Conservation (phyloP, 2,329 filamentous ascomycete genomes). For the Davidsoniella virescens region DNA sequence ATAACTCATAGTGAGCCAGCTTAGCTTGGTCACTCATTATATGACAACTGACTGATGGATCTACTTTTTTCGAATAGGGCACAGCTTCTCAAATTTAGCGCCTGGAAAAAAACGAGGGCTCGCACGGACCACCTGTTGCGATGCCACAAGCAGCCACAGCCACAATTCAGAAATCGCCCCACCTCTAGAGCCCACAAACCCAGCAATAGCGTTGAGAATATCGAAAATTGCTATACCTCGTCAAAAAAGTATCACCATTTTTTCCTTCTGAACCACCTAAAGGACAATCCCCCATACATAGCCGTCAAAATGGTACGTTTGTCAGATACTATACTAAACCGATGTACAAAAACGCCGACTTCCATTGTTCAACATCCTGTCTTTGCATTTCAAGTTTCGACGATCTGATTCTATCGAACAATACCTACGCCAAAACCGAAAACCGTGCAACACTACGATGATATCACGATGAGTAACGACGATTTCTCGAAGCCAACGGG, state of each 20-base stretch:
- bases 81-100: too few species aligned
- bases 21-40: too few species aligned
- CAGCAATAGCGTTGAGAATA: slow-evolving; percentile 27
- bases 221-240: slow-evolving; percentile 23
- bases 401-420: too few species aligned
- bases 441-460: neutral
- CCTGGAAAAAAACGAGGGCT: slow-evolving; percentile 11
- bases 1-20: too few species aligned
- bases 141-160: slow-evolving; percentile 16
- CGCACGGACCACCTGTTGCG: slow-evolving; percentile 10
- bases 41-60: too few species aligned
- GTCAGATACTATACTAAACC: slow-evolving; percentile 13
- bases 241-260: slow-evolving; percentile 17
- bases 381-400: neutral
- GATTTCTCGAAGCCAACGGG: too few species aligned
- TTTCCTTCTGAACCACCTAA: slow-evolving; percentile 28
- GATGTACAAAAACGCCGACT: neutral
- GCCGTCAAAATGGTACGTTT: slow-evolving; percentile 33
- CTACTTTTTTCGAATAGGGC: too few species aligned
- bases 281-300: slow-evolving; percentile 27
- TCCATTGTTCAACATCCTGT: neutral
- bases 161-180: slow-evolving; percentile 21
- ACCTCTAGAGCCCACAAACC: slow-evolving; percentile 30
- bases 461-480: neutral
- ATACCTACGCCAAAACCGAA: neutral